Evolutionary conservation across 495 filamentous ascomycete species (phyloP), one percentile per base, ranked within the genome.

Genomic region (Penicillium tannophilum): DNA sequence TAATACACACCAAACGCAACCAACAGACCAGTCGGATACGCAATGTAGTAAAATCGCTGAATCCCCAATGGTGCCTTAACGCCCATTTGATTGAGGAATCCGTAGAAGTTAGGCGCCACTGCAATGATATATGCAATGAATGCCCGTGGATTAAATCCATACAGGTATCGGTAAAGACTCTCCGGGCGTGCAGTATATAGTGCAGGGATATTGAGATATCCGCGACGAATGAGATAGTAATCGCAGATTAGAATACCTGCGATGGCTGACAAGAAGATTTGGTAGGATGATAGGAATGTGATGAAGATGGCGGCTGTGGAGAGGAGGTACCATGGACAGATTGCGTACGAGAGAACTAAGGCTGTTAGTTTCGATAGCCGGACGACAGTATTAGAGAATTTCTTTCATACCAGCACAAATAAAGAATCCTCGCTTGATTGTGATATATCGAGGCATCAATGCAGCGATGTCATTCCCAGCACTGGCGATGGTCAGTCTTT

Each of bases 21-120:
- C 19, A 70, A 46, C 14, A 76, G 16, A 0, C 72, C 72, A 19
- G 67, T 69, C 12, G 63, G 63, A 46, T 74, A 74, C 8, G 72
- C 70, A 26, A 76, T 62, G 30, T 72, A 76, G 39, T 76, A 76
- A 14, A 72, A 70, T 33, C 70, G 58, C 28, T 65, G 51, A 12
- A 73, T 67, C 0, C 67, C 66, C 10, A 56, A 1, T 7, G 72
- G 70, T 6, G 72, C 73, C 12, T 46, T 52, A 10, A 76, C 72
- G 8, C 73, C 73, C 70, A 73, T 73, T 24, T 74, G 68, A 47
- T 69, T 64, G 30, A 76, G 58, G 45, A 76, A 76, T 0, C 71
- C 71, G 33, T 74, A 76, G 55, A 74, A 74, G 33, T 76, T 63
- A 0, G 65, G 65, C 28, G 68, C 65, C 2, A 68, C 35, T n/a